Evolutionary conservation across 2,329 filamentous ascomycete species (phyloP).

Genomic region (Pyricularia pennisetigena): DNA sequence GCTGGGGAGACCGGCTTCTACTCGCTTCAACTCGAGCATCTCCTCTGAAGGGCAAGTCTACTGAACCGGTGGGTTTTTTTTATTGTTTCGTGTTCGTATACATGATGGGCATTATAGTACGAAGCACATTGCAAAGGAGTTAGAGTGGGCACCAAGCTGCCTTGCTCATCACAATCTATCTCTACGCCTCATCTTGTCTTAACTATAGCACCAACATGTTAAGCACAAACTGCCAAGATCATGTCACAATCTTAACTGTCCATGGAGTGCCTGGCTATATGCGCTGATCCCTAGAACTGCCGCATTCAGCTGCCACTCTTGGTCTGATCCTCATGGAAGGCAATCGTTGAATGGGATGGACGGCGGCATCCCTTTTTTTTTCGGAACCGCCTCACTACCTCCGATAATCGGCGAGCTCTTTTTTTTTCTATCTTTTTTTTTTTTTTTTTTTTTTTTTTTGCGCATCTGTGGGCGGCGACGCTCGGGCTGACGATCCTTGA

Average conservation of each 20-base stretch:
- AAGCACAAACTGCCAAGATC: neutral
- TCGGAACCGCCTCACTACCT: neutral
- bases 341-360: neutral
- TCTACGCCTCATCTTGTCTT: neutral
- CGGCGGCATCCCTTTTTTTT: neutral
- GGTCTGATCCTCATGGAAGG: neutral
- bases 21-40: neutral
- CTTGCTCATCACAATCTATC: neutral
- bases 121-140: neutral
- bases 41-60: neutral
- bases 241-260: neutral
- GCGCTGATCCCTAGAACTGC: neutral
- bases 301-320: neutral
- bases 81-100: neutral
- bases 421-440: neutral
- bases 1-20: neutral
- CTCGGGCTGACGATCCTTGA: neutral
- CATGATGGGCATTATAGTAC: neutral
- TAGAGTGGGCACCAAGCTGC: neutral
- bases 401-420: neutral
- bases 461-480: neutral
- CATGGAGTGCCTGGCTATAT: neutral
- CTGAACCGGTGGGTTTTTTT: neutral
- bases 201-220: neutral
- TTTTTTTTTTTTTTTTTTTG: too few relatives aligned